Conservation (phyloP, 345 rosid genomes). For the Gossypium herbaceum region DNA sequence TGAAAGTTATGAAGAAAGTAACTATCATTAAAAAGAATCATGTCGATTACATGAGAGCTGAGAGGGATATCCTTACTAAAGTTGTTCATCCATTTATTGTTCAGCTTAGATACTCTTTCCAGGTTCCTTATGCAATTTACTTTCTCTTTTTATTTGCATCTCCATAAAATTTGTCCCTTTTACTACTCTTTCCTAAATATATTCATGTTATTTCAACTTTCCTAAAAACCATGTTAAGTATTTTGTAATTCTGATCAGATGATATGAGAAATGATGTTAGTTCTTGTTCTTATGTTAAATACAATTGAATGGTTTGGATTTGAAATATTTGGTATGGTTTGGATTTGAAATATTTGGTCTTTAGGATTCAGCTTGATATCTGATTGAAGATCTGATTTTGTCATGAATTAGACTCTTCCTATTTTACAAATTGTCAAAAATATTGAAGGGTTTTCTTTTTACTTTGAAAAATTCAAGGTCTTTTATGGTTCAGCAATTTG, state of each 20-base stretch:
- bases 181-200: neutral
- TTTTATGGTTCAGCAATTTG: neutral
- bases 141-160: neutral
- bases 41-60: slow-evolving; percentile 75
- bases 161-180: neutral
- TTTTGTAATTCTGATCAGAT: neutral
- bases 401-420: neutral
- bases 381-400: neutral
- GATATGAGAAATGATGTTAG: neutral
- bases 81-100: slow-evolving; percentile 66
- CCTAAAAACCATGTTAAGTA: neutral
- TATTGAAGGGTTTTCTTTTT: neutral
- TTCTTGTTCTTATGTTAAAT: neutral
- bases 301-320: neutral
- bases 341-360: neutral
- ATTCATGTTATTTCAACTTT: neutral
- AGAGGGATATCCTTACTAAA: slow-evolving; percentile 69
- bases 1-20: slow-evolving; percentile 76
- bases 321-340: neutral
- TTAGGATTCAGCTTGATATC: neutral
- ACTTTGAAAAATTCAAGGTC: neutral
- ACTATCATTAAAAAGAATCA: slow-evolving; percentile 65
- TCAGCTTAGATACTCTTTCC: slow-evolving; percentile 72
- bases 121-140: slow-evolving; percentile 30
- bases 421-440: neutral